Percentiles rank a stretch among this genome's conserved stretches.
Evolutionary conservation across 805 yeast genomes (phyloP).

Genomic region (Blastobotrys robertii): DNA sequence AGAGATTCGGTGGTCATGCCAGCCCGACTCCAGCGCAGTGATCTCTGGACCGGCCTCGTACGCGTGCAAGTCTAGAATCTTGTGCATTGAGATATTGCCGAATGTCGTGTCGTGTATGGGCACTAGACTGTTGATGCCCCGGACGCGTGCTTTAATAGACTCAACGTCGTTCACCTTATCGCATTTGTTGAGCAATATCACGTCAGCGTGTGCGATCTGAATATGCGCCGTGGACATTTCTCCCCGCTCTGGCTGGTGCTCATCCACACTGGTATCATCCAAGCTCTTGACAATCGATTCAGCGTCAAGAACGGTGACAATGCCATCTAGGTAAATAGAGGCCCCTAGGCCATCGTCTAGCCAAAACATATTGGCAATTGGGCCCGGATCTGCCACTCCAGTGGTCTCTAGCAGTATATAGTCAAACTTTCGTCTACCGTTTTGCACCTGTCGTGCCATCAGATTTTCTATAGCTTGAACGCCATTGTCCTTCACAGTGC

Average conservation of each 20-base stretch:
- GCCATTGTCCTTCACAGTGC: slow-evolving; percentile 92
- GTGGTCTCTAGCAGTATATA: slow-evolving; percentile 90
- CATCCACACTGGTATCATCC: slow-evolving; percentile 38
- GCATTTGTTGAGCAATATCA: slow-evolving; percentile 65
- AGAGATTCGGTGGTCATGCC: slow-evolving; percentile 32
- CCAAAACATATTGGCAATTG: slow-evolving; percentile 97
- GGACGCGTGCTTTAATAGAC: slow-evolving; percentile 33
- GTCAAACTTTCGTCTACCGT: slow-evolving; percentile 56
- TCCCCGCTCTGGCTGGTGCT: slow-evolving; percentile 29
- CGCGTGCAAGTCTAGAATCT: slow-evolving; percentile 70
- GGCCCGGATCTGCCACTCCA: slow-evolving; percentile 96
- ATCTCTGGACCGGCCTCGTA: slow-evolving; percentile 39
- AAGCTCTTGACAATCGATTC: slow-evolving; percentile 51
- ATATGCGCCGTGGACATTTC: slow-evolving; percentile 71
- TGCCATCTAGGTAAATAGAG: slow-evolving; percentile 82
- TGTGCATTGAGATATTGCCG: slow-evolving; percentile 58
- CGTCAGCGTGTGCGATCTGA: slow-evolving; percentile 87
- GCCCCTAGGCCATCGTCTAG: slow-evolving; percentile 81
- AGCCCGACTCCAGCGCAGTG: slow-evolving; percentile 13
- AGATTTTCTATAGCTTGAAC: slow-evolving; percentile 88
- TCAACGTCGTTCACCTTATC: slow-evolving; percentile 39
- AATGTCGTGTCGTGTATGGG: slow-evolving; percentile 57
- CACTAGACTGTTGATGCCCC: slow-evolving; percentile 55
- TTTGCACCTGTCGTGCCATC: slow-evolving; percentile 37
- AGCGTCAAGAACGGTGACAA: slow-evolving; percentile 74